These are phyloP conservation scores for Lactifluus volemus DNA, from an alignment of 768 basidiomycete species.

Conservation along the genomic window DNA sequence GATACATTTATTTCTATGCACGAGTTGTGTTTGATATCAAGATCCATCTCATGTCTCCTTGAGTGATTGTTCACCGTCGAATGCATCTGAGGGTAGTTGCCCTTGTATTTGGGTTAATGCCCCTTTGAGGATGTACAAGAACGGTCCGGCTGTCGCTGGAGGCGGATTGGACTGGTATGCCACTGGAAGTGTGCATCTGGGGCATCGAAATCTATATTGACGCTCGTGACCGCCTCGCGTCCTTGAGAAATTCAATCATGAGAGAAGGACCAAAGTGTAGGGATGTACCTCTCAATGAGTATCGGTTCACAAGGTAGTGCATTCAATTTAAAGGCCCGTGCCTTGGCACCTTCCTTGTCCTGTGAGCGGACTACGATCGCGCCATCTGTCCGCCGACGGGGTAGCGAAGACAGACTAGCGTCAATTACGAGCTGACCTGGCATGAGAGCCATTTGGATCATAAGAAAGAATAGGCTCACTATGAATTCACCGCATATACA, in stretches of 20 bases:
- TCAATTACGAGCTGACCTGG: conserved; percentile 66
- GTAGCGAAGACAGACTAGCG: conserved; percentile 58
- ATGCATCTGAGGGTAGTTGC: conserved; percentile 75
- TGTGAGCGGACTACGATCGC: conserved; percentile 74
- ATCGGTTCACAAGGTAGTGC: conserved; percentile 60
- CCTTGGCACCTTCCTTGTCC: conserved; percentile 46
- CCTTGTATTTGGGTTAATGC: conserved; percentile 87
- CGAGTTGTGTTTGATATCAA: not conserved
- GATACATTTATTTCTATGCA: not conserved
- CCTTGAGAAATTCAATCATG: conserved; percentile 29
- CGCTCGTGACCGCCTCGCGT: conserved; percentile 56
- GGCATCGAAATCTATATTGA: conserved; percentile 65
- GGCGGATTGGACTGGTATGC: conserved; percentile 75
- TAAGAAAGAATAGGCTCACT: conserved; percentile 33
- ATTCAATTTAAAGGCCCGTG: conserved; percentile 82
- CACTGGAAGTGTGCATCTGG: conserved; percentile 56
- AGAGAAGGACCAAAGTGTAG: conserved; percentile 21
- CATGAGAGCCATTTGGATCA: not conserved
- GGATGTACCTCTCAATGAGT: conserved; percentile 61
- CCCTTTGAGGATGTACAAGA: conserved; percentile 71
- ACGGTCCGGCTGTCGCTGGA: conserved; percentile 68
- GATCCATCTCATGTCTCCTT: conserved; percentile 9
- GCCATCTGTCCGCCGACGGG: conserved; percentile 67
- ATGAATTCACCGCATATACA: conserved; percentile 87
- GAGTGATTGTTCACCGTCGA: conserved; percentile 41